phyloP scores from a whole-genome alignment of 495 filamentous ascomycete genomes.

The Recurvomyces mirabilis region DNA sequence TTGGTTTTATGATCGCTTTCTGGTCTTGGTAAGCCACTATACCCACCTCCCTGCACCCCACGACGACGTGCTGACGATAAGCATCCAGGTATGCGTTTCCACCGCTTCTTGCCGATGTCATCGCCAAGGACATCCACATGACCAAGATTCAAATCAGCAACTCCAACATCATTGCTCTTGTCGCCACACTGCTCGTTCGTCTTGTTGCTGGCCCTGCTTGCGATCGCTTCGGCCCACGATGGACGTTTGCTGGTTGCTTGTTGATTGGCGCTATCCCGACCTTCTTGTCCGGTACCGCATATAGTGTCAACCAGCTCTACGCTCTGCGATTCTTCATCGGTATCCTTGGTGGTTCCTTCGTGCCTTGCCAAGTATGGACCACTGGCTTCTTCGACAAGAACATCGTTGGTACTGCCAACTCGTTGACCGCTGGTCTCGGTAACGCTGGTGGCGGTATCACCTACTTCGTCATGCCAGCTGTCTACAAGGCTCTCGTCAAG shows the following conservation, averaged over 20 bases:
- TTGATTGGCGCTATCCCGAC: conserved; percentile 72
- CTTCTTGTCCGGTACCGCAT: conserved; percentile 67
- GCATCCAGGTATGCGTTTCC: conserved; percentile 30
- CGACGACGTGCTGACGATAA: conserved; percentile 1
- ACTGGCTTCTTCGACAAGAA: conserved; percentile 81
- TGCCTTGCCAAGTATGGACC: conserved; percentile 93
- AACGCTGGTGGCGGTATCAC: conserved; percentile 86
- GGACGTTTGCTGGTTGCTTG: conserved; percentile 66
- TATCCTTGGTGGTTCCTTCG: conserved; percentile 81
- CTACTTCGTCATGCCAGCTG: conserved; percentile 87
- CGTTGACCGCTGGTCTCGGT: conserved; percentile 73
- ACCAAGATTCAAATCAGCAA: conserved; percentile 65
- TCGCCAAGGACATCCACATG: conserved; percentile 56
- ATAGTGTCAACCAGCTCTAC: conserved; percentile 57
- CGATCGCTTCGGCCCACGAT: conserved; percentile 72
- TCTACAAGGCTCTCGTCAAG: conserved; percentile 27
- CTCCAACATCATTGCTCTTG: conserved; percentile 81
- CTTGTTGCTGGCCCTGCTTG: conserved; percentile 74
- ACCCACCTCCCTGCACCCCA: not conserved
- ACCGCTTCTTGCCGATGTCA: conserved; percentile 30
- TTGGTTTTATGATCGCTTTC: conserved; percentile 93
- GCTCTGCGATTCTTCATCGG: conserved; percentile 84
- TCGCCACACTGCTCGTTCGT: conserved; percentile 72
- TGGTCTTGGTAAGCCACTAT: conserved; percentile 61
- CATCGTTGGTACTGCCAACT: conserved; percentile 83